Base-by-base conservation (phyloP, 2,329 filamentous ascomycete species). In the Magnaporthales sp. region DNA sequence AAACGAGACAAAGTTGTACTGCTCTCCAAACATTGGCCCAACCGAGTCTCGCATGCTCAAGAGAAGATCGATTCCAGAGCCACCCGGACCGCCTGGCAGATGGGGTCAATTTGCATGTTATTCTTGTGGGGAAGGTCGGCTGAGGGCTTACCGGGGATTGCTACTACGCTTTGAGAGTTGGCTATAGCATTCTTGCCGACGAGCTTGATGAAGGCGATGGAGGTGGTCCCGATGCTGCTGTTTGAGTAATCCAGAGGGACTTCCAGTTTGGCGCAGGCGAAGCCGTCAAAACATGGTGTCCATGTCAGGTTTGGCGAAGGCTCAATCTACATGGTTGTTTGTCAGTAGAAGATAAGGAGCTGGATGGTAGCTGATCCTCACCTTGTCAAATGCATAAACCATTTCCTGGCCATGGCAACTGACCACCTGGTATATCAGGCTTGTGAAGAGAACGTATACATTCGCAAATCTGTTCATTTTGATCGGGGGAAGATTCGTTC, bases 1-100 rank as follows among this genome's bases (percentile, higher is more conserved):
- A 64, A 83, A 83, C 1, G 80, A 78, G 62, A 84, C 75, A 22
- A 83, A 71, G 68, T 82, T 79, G 69, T 78, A 76, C 54, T 80
- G 76, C 1, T 68, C 65, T 51, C 80, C 80, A 15, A 80, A 26
- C 54, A 58, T 58, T 58, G 11, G 54, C n/a, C 54, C 71, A 26
- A 79, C 69, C 1, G 68, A 64, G 32, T 80, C 54, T 1, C 54
- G 27, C 26, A 75, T 80, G 4, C 67, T 32, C 11, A 8, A n/a
- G 0, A 76, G 66, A n/a, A 80, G 69, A 0, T 30, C 51, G 2
- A 80, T 74, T 10, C 81, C 80, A 0, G 78, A 79, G 24, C 73
- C 77, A 29, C 80, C 78, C 0, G 80, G 80, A 0, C 81, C 81
- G 62, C 81, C 81, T 0, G 80, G 79, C 11, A 13, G 22, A 31